Evolutionary conservation across 1,284 basidiomycete genomes (phyloP).

Genomic region (Abortiporus biennis): DNA sequence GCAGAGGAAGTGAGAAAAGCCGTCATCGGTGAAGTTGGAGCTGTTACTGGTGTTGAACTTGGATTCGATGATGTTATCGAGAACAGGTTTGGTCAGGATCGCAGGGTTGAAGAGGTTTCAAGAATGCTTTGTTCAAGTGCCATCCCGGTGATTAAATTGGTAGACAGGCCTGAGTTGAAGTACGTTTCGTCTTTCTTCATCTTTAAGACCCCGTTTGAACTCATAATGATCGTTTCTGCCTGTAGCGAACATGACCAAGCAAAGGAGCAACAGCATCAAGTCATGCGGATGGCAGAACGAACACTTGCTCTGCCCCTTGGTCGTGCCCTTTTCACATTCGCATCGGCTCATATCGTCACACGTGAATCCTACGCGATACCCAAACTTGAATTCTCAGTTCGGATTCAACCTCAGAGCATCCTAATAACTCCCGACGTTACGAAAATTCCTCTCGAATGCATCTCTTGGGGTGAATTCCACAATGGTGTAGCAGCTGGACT

Average conservation of each 20-base stretch:
- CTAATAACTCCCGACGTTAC: slow-evolving; percentile 57
- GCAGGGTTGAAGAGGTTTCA: slow-evolving; percentile 81
- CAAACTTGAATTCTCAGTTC: slow-evolving; percentile 74
- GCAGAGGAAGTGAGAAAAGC: slow-evolving; percentile 42
- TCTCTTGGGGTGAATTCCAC: slow-evolving; percentile 95
- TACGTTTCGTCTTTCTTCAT: slow-evolving; percentile 27
- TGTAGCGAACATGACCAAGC: slow-evolving; percentile 73
- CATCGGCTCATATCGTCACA: slow-evolving; percentile 63
- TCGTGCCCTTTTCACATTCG: slow-evolving; percentile 84
- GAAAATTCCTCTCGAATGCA: slow-evolving; percentile 63
- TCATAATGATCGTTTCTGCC: slow-evolving; percentile 5
- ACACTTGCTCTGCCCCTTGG: slow-evolving; percentile 85
- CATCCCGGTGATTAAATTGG: slow-evolving; percentile 57
- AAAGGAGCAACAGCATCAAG: slow-evolving; percentile 77
- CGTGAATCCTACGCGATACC: slow-evolving; percentile 77
- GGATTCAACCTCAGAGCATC: slow-evolving; percentile 65
- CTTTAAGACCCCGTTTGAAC: neutral
- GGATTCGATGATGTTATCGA: slow-evolving; percentile 69
- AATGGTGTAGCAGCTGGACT: slow-evolving; percentile 93
- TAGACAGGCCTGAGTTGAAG: slow-evolving; percentile 71
- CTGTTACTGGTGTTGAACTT: slow-evolving; percentile 64
- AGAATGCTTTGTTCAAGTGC: slow-evolving; percentile 80
- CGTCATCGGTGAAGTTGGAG: slow-evolving; percentile 47
- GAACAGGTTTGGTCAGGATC: slow-evolving; percentile 83
- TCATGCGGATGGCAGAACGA: slow-evolving; percentile 74